Evolutionary conservation across 2,329 filamentous ascomycete species (phyloP).

Genomic region (Lachnellula hyalina): DNA sequence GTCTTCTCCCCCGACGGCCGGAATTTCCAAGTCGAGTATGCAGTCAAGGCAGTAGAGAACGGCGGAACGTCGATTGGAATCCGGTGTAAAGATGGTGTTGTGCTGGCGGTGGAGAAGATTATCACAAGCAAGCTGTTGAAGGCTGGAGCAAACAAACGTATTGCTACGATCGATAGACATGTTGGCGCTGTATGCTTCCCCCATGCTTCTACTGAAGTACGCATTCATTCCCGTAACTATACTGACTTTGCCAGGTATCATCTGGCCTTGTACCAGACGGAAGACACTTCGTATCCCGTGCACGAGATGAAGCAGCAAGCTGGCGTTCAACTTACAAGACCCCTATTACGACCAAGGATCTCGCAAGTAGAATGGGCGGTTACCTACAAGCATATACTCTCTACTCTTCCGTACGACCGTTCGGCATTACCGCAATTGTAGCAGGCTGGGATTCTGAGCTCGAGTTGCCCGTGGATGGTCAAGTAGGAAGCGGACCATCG

Average conservation of each 20-base stretch:
- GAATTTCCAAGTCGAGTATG: conserved; percentile 99
- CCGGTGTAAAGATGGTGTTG: conserved; percentile 93
- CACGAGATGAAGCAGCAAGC: conserved; percentile 84
- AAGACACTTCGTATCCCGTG: conserved; percentile 88
- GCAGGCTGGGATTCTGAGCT: conserved; percentile 89
- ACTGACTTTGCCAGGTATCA: conserved; percentile 62
- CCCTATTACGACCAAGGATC: conserved; percentile 81
- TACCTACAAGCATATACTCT: conserved; percentile 98
- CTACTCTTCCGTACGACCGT: conserved; percentile 93
- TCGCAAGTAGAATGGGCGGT: conserved; percentile 88
- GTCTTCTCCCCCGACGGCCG: conserved; percentile 98
- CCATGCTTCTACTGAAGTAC: neutral
- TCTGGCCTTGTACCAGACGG: conserved; percentile 93
- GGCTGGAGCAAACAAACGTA: conserved; percentile 92
- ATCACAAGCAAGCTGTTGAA: conserved; percentile 94
- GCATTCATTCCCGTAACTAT: neutral
- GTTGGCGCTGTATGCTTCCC: conserved; percentile 72
- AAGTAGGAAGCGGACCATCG: conserved; percentile 76
- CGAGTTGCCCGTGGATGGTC: conserved; percentile 79
- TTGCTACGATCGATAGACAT: conserved; percentile 90
- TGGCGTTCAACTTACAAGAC: conserved; percentile 95
- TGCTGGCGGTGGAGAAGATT: conserved; percentile 95
- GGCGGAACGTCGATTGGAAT: conserved; percentile 95
- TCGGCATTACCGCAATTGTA: conserved; percentile 92
- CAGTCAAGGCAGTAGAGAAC: conserved; percentile 97